Percentiles rank a stretch among this genome's conserved stretches.
These are phyloP conservation scores for Trichosphaerium sp. DNA, from an alignment of 78 protist genomes.

Conservation along the genomic window DNA sequence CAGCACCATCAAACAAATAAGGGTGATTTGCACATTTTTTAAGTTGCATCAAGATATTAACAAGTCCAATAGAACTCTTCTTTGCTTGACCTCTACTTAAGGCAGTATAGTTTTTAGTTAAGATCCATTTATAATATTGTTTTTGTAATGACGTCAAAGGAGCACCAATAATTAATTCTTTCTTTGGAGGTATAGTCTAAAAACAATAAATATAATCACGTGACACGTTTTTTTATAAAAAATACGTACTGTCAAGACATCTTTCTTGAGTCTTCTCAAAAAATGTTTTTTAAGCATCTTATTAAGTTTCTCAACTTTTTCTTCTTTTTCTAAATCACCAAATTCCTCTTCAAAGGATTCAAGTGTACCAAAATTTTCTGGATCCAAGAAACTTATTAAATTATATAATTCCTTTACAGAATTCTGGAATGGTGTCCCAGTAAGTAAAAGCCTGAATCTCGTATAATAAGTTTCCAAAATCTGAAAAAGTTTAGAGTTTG, in stretches of 20 bases:
- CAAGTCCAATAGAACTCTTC: neutral
- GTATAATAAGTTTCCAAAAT: conserved; percentile 9
- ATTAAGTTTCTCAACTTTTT: conserved; percentile 11
- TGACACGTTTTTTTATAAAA: neutral
- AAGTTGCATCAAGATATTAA: conserved; percentile 76
- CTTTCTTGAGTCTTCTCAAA: conserved; percentile 27
- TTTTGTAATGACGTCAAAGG: conserved; percentile 4
- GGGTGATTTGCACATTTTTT: conserved; percentile 73
- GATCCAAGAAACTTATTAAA: too few species aligned
- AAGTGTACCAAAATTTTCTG: neutral
- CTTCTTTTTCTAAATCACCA: neutral
- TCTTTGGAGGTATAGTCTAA: conserved; percentile 60
- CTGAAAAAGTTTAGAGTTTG: conserved; percentile 22
- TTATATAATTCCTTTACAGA: too few species aligned
- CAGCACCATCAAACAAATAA: conserved; percentile 70
- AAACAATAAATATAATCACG: neutral
- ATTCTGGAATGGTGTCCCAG: conserved; percentile 73
- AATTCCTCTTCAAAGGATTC: too few species aligned
- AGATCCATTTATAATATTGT: conserved; percentile 1
- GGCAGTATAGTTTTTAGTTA: conserved; percentile 17
- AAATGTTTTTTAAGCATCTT: conserved; percentile 13
- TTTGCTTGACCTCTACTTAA: neutral
- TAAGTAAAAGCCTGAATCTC: conserved; percentile 19
- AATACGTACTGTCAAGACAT: conserved; percentile 11
- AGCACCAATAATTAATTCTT: conserved; percentile 17